Evolutionary conservation across 306 rosid genomes (phyloP).

Genomic region (Phaseolus lunatus): DNA sequence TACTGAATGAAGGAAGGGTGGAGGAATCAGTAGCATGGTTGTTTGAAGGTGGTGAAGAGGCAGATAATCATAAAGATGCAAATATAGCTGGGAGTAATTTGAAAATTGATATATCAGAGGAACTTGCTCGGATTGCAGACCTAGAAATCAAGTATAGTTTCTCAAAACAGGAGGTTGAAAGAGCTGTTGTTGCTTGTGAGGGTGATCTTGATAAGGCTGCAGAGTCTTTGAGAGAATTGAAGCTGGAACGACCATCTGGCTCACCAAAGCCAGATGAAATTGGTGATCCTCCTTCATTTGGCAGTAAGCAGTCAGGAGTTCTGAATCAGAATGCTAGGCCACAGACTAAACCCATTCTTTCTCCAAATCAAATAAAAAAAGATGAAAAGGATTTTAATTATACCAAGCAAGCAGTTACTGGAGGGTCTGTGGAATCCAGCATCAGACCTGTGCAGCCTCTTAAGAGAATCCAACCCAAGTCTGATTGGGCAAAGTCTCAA

Average conservation of each 20-base stretch:
- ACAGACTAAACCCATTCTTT: conserved; percentile 57
- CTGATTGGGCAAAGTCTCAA: conserved; percentile 79
- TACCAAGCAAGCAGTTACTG: conserved; percentile 59
- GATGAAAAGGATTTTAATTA: conserved; percentile 79
- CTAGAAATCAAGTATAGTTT: conserved; percentile 63
- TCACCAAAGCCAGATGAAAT: conserved; percentile 73
- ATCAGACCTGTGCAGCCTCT: conserved; percentile 61
- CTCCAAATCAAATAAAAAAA: conserved; percentile 64
- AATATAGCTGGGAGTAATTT: conserved; percentile 55
- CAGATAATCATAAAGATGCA: conserved; percentile 54
- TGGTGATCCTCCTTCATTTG: conserved; percentile 61
- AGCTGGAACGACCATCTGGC: conserved; percentile 61
- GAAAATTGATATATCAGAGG: conserved; percentile 93
- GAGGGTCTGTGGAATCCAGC: conserved; percentile 61
- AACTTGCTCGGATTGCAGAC: conserved; percentile 72
- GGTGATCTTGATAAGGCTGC: conserved; percentile 90
- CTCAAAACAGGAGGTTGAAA: conserved; percentile 89
- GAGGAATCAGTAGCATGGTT: conserved; percentile 89
- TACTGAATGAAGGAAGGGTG: conserved; percentile 82
- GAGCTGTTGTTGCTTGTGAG: conserved; percentile 79
- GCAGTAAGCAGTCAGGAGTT: conserved; percentile 60
- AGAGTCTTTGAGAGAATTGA: conserved; percentile 66
- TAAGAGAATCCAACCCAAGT: conserved; percentile 69
- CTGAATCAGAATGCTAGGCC: conserved; percentile 53
- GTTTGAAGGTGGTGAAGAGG: conserved; percentile 74